phyloP scores from a whole-genome alignment of 176 grass and related monocot genomes.

The Calamus simplicifolius region DNA sequence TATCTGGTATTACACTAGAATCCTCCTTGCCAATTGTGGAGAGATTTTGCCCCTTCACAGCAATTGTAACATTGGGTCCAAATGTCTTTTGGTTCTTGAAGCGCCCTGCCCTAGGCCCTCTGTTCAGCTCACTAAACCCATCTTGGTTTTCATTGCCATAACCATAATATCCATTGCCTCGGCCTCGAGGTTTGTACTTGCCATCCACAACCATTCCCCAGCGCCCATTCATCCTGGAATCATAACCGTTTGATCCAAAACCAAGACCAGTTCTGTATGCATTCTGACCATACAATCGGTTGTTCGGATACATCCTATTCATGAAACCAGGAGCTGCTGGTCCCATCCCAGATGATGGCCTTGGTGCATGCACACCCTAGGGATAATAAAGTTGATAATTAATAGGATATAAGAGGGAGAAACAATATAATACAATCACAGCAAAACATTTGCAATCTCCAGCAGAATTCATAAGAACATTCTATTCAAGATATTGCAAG shows the following conservation, averaged over 20 bases:
- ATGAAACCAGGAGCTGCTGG: constrained; percentile 37
- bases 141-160: constrained; percentile 72
- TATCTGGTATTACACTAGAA: constrained; percentile 36
- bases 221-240: constrained; percentile 53
- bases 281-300: constrained; percentile 44
- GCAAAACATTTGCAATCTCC: too few relatives aligned
- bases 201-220: constrained; percentile 44
- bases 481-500: too few relatives aligned
- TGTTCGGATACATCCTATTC: constrained; percentile 65
- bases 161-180: constrained; percentile 42
- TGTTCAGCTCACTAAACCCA: constrained; percentile 81
- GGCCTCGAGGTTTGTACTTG: constrained; percentile 70
- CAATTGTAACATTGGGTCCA: constrained; percentile 59
- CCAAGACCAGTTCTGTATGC: constrained; percentile 47
- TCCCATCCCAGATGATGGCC: constrained; percentile 60
- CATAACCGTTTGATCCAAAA: constrained; percentile 69
- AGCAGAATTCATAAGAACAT: too few relatives aligned
- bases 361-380: constrained; percentile 55
- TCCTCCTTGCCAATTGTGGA: constrained; percentile 43
- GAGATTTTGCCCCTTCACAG: constrained; percentile 54
- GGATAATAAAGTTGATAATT: constrained; percentile 1
- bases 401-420: too few relatives aligned
- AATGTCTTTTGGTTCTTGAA: constrained; percentile 61
- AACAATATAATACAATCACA: too few relatives aligned
- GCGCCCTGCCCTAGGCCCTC: constrained; percentile 74